Base-by-base conservation (phyloP, 2,329 filamentous ascomycete species). In the Pyrenochaeta sp. region DNA sequence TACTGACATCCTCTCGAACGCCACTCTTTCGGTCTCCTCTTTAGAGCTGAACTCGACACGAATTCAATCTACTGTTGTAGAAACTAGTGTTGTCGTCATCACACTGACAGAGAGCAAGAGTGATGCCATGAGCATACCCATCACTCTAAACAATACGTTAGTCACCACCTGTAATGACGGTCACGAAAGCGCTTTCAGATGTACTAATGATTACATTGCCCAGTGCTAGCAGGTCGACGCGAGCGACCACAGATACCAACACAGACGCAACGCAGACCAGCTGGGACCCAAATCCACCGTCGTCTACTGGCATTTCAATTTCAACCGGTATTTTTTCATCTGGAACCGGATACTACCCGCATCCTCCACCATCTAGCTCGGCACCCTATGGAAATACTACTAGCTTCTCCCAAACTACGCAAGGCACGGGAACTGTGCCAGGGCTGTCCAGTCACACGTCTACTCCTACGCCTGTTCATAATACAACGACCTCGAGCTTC, bases 241-340 rank as follows among this genome's bases (percentile, higher is more conserved):
- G 24, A 43, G 28, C 22, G 28, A 43, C 50, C 27, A 60, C 57
- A 24, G 44, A 50, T 22, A 69, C 65, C 12, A 61, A 50, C 25
- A 69, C 65, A 1, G 67, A 66, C 10, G 67, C 58, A 28, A 65
- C 62, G 25, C 54, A 59, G 10, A 64, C 61, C 10, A 72, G 66
- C 59, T 72, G 58, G 40, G 59, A 50, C n/a, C 24, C 45, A 34
- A 51, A 32, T 36, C 51, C 56, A 24, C 57, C 62, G 22, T 54
- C 61, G 5, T 53, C 61, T 1, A 32, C 48, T 10, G 50, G 45
- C 27, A 4, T 61, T n/a, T 42, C 61, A 13, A 32, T 62, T 5
- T 57, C 59, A 7, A 64, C 64, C 24, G 55, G 52, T 19, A 40
- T 43, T 15, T 28, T 43, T 8, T 57, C 61, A 1, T 55, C 63